Evolutionary conservation across 108 stramenopile genomes (phyloP), one percentile per base, ranked within the genome.

Genomic region (Fragilariopsis cylindrus): DNA sequence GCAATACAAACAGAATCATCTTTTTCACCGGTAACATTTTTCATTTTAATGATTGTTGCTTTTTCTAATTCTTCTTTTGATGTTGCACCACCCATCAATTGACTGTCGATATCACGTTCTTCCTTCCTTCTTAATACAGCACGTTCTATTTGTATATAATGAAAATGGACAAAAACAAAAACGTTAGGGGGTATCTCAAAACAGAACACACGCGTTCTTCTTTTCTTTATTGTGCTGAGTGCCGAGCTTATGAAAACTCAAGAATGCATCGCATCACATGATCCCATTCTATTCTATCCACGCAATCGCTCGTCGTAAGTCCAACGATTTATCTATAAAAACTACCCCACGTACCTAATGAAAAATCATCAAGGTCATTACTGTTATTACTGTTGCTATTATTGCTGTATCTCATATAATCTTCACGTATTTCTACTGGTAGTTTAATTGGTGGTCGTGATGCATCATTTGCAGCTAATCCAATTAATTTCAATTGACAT

Each of bases 21-120:
- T 3, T 79, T 67, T n/a, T 78, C 81, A 11, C 74, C 78, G 0
- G 85, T 85, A n/a, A 82, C 73, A 39, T 44, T 64, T 4, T 78
- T 85, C 85, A 85, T 82, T 52, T 81, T 77, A 7, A 57, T 60
- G 50, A 84, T n/a, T 9, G 77, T 68, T 7, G 76, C 73, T 0
- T 57, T 42, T 56, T 80, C 60, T 44, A 81, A 48, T 52, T 76
- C 78, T 30, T 78, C 82, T 1, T 71, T 55, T 49, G 65, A 76
- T 3, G 50, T 42, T n/a, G 80, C 58, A 3, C 40, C 42, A 3
- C 40, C 42, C 62, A 9, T 43, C 8, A 72, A 40, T 19, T 42
- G 30, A 48, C 64, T 43, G 39, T 81, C 80, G 2, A 46, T 18
- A 43, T 76, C 80, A 12, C 71, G 80, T 15, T 81, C 80, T 56